Base-by-base conservation (phyloP, 768 basidiomycete species). In the Agaricus blazei region DNA sequence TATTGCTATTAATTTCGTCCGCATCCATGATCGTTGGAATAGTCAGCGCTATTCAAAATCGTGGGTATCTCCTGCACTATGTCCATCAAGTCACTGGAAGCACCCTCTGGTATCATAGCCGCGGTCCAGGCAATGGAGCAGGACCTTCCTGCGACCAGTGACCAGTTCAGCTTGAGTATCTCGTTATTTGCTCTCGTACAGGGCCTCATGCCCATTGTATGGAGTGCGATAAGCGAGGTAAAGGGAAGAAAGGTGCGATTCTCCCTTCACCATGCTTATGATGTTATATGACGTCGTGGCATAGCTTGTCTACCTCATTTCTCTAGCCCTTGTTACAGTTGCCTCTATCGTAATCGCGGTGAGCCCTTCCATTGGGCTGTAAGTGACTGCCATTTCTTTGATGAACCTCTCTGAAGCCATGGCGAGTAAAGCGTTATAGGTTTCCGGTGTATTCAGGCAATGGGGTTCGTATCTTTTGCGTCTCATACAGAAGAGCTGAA, bases 111-210 rank as follows among this genome's bases (percentile, higher is more conserved):
- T 3, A 23, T 11, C 11, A 34, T 54, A 90, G 88, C 88, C 42
- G 80, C 84, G 7, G 85, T 88, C 37, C 65, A 76, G 27, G 66
- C 80, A 52, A 84, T 90, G 69, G 75, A 84, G 59, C 60, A 59
- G 2, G 75, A 87, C 27, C 72, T 92, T 38, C 77, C 78, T 45
- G 84, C 89, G 1, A 80, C 80, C 0, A 71, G 75, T 48, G 67
- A 75, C 9, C 76, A 88, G 59, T 83, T 93, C 54, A 85, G 87
- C 58, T 73, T 83, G 67, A 80, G 80, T 55, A 71, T 91, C 12
- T 84, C 88, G 0, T 59, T 85, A 15, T 92, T 88, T 67, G 87
- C 90, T 53, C 68, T 85, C 3, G 63, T 88, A 8, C 90, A 92
- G 66, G 90, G 90, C 2, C 66, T 71, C 11, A 67, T 83, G 51